Evolutionary conservation across 2,329 filamentous ascomycete genomes (phyloP), one percentile per base, ranked within the genome.

Genomic region (Fusarium keratoplasticum): DNA sequence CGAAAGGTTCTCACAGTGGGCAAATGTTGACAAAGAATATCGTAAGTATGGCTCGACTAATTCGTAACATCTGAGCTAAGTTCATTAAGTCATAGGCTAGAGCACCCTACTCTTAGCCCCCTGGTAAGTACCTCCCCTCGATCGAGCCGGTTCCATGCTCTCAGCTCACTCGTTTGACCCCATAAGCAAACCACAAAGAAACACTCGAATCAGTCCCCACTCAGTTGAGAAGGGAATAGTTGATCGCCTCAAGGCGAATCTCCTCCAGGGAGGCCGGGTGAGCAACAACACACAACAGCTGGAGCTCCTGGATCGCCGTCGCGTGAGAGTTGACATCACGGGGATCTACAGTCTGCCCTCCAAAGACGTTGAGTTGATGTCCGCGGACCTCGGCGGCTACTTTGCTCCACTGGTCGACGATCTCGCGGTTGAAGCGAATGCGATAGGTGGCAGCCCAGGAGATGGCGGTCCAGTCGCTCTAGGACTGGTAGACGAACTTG

Each of bases 251-350:
- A 18, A n/a, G 35, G 9, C 27, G 36, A 7, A 67, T 64, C 38
- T 67, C 36, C 16, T 54, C 29, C 33, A 67, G 18, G 8, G 52
- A 64, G 11, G 44, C 60, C 4, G 65, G 50, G 18, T 64, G 65
- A 22, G 35, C 38, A 16, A 67, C 65, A 11, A 47, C 22, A n/a
- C 61, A 36, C 14, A n/a, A 5, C 16, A 67, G 54, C 35, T 20
- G 20, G 5, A 67, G 50, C 20, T 38, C 33, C 11, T 44, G n/a
- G 6, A 67, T 42, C 22, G 61, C 66, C 14, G 8, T 31, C 3
- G 40, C 66, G 44, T 67, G 61, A 29, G 66, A 64, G 18, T 31
- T 35, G 14, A 68, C 42, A 18, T 7, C 29, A 2, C 2, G 6
- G 4, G 16, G 6, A 10, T 38, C 11, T 20, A 67, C 25, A 27